phyloP scores from a whole-genome alignment of 352 stramenopile genomes.

The Phytophthora lateralis region DNA sequence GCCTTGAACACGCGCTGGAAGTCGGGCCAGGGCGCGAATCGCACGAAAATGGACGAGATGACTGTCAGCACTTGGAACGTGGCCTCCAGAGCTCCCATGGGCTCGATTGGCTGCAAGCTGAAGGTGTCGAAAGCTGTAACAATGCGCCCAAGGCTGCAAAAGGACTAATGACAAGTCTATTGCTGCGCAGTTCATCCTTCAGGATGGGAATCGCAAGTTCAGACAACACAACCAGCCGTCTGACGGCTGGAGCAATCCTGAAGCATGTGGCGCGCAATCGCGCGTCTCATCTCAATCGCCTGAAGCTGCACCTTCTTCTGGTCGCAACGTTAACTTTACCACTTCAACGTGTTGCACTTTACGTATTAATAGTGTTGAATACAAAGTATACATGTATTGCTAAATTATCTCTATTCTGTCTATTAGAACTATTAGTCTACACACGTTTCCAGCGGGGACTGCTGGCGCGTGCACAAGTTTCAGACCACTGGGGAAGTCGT shows the following conservation, averaged over 20 bases:
- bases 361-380: too few species aligned
- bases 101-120: neutral
- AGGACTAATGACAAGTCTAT: slow-evolving; percentile 19
- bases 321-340: too few species aligned
- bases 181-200: neutral
- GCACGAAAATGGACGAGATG: slow-evolving; percentile 74
- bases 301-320: too few species aligned
- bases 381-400: too few species aligned
- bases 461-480: neutral
- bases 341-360: too few species aligned
- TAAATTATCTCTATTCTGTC: too few species aligned
- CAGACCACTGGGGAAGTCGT: neutral
- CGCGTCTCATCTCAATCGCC: slow-evolving; percentile 1
- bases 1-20: slow-evolving; percentile 66
- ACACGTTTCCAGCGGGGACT: too few species aligned
- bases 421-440: too few species aligned
- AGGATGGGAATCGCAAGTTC: slow-evolving; percentile 5
- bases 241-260: slow-evolving; percentile 1
- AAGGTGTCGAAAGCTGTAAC: neutral
- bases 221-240: neutral
- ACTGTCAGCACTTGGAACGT: slow-evolving; percentile 64
- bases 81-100: slow-evolving; percentile 25
- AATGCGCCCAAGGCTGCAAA: slow-evolving; percentile 3
- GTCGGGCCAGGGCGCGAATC: slow-evolving; percentile 52
- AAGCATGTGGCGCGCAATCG: slow-evolving; percentile 13